Percentiles rank a stretch among this genome's conserved stretches.
Conservation (phyloP, 2,329 filamentous ascomycete genomes). For the Diplodia seriata region DNA sequence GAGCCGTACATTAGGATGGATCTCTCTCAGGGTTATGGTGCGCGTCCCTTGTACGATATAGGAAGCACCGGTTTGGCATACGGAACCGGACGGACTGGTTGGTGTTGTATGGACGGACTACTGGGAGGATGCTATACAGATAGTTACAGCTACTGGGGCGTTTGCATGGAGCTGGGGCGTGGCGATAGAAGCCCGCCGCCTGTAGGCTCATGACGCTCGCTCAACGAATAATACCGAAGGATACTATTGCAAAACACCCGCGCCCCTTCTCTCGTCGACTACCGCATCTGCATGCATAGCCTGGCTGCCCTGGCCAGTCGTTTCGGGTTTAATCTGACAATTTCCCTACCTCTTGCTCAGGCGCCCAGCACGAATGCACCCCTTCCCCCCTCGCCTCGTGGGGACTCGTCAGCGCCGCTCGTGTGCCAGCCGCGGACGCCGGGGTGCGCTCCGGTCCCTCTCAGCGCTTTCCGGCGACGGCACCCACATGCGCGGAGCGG, state of each 20-base stretch:
- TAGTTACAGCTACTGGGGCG: conserved; percentile 27
- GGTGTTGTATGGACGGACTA: conserved; percentile 25
- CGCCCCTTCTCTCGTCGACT: neutral
- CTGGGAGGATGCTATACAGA: conserved; percentile 27
- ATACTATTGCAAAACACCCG: neutral
- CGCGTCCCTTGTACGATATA: conserved; percentile 30
- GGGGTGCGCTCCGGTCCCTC: conserved; percentile 12
- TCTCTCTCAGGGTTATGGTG: conserved; percentile 26
- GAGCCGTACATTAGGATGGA: conserved; percentile 25
- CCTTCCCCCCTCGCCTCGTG: conserved; percentile 21
- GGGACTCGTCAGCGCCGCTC: conserved; percentile 15
- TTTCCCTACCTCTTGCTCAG: conserved; percentile 17
- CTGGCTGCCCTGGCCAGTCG: conserved; percentile 5
- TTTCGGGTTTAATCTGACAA: conserved; percentile 28
- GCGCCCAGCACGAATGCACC: conserved; percentile 19
- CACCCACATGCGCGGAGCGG: conserved; percentile 27
- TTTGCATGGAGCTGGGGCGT: conserved; percentile 19
- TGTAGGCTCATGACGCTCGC: conserved; percentile 29
- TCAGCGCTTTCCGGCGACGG: conserved; percentile 19
- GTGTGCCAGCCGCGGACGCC: conserved; percentile 20
- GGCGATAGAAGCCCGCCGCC: conserved; percentile 26
- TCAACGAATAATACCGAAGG: conserved; percentile 29
- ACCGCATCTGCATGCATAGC: neutral
- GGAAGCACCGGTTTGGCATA: conserved; percentile 27
- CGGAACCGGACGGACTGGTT: conserved; percentile 18